Conservation (phyloP, 352 stramenopile species). For the Discostella stelligera region DNA sequence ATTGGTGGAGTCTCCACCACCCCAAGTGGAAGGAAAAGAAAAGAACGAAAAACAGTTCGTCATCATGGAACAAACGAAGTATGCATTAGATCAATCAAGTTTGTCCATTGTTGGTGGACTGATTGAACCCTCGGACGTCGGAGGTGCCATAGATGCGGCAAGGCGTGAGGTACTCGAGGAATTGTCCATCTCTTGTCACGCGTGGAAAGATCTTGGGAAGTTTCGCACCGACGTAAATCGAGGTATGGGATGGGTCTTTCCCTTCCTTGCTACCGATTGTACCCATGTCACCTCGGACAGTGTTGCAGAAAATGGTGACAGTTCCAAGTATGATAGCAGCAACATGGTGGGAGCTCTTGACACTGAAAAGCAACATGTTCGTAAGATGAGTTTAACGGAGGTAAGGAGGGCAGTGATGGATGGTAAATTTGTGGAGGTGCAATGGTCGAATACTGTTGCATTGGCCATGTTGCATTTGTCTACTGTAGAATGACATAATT, state of each 20-base stretch:
- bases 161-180: slow-evolving; percentile 73
- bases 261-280: slow-evolving; percentile 62
- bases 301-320: background rate
- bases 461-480: slow-evolving; percentile 59
- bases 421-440: slow-evolving; percentile 72
- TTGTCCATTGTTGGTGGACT: slow-evolving; percentile 74
- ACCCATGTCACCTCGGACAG: slow-evolving; percentile 5
- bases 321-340: slow-evolving; percentile 3
- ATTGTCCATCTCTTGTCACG: slow-evolving; percentile 56
- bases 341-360: slow-evolving; percentile 57
- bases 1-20: slow-evolving; percentile 56
- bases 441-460: slow-evolving; percentile 77
- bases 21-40: background rate
- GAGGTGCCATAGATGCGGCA: slow-evolving; percentile 44
- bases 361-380: slow-evolving; percentile 60
- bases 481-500: background rate
- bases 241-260: slow-evolving; percentile 73
- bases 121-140: slow-evolving; percentile 52
- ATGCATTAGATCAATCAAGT: slow-evolving; percentile 62
- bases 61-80: slow-evolving; percentile 78
- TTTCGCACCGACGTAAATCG: slow-evolving; percentile 78
- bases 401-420: slow-evolving; percentile 42
- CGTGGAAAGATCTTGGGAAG: slow-evolving; percentile 59
- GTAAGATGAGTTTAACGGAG: slow-evolving; percentile 52
- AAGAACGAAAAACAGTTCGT: slow-evolving; percentile 53